A percentile compares a stretch with the other conserved stretches of the same genome.
These are phyloP conservation scores for Capronia coronata DNA, from an alignment of 2,329 filamentous ascomycete species.

Conservation along the genomic window DNA sequence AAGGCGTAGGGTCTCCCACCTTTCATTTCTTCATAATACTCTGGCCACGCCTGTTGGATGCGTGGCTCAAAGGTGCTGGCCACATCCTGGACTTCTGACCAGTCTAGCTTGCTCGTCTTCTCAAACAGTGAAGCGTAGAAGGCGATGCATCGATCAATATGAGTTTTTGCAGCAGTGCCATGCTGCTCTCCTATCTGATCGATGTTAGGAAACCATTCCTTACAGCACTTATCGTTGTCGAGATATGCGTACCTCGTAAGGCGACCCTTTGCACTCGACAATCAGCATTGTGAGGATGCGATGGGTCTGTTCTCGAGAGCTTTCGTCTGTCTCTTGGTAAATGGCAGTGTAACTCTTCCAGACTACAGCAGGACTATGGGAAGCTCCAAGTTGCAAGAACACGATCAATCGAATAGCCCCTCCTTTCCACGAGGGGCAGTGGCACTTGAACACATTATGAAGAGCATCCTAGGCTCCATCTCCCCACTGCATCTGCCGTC, in stretches of 20 bases:
- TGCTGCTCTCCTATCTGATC: slow-evolving; percentile 5
- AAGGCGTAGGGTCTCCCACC: neutral
- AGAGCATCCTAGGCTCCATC: too few relatives aligned
- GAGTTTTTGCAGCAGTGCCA: slow-evolving; percentile 4
- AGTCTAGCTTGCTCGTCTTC: slow-evolving; percentile 34
- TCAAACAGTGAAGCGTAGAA: slow-evolving; percentile 14
- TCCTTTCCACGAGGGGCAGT: too few relatives aligned
- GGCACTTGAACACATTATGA: too few relatives aligned
- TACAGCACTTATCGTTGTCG: neutral
- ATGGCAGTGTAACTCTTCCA: too few relatives aligned
- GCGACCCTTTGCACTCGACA: slow-evolving; percentile 7
- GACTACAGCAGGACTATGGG: too few relatives aligned
- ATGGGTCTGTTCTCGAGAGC: too few relatives aligned
- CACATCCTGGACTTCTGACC: slow-evolving; percentile 40
- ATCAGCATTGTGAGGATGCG: neutral
- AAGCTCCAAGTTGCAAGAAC: too few relatives aligned
- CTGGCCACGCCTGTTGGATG: slow-evolving; percentile 32
- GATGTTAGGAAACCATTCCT: neutral
- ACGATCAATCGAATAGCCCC: too few relatives aligned
- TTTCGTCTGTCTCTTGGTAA: too few relatives aligned
- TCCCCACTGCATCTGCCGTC: too few relatives aligned
- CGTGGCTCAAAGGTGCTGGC: slow-evolving; percentile 38
- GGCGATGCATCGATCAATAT: slow-evolving; percentile 3
- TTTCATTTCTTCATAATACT: slow-evolving; percentile 29
- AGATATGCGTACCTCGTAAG: slow-evolving; percentile 6